Conservation (phyloP, 192 early-diverging fungal species). For the Obelidium mucronatum region DNA sequence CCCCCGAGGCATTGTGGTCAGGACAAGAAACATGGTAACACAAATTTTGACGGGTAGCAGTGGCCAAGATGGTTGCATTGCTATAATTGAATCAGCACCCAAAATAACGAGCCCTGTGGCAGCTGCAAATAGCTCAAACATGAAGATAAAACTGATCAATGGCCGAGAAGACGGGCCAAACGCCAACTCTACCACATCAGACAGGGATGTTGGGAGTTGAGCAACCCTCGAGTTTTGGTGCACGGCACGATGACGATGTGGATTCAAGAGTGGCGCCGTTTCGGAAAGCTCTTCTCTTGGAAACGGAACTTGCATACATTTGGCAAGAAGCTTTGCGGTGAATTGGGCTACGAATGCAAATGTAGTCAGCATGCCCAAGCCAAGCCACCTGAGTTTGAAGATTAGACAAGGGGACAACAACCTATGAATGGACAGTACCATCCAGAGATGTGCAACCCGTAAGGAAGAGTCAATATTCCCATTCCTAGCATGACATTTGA, state of each 20-base stretch:
- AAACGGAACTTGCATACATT: conserved; percentile 54
- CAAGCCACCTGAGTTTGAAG: conserved; percentile 53
- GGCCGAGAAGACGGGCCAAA: conserved; percentile 50
- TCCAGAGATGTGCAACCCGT: conserved; percentile 63
- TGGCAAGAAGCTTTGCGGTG: conserved; percentile 67
- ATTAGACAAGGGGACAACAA: conserved; percentile 4
- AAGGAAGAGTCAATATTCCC: conserved; percentile 69
- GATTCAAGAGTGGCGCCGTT: conserved; percentile 28
- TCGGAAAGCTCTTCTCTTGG: conserved; percentile 7
- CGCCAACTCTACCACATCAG: conserved; percentile 55
- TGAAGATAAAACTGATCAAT: conserved; percentile 51
- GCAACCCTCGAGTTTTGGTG: not conserved
- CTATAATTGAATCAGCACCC: conserved; percentile 49
- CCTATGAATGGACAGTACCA: conserved; percentile 47
- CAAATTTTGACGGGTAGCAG: conserved; percentile 53
- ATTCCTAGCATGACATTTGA: conserved; percentile 48
- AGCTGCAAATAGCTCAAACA: conserved; percentile 57
- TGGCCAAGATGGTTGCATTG: conserved; percentile 37
- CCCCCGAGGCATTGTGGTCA: conserved; percentile 57
- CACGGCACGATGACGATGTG: conserved; percentile 16
- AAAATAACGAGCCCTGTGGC: conserved; percentile 57
- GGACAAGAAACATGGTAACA: conserved; percentile 55
- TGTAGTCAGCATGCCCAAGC: conserved; percentile 52
- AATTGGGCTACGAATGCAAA: conserved; percentile 48
- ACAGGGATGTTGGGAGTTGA: conserved; percentile 44